phyloP scores from a whole-genome alignment of 1,284 basidiomycete genomes.

The Cryptococcus sp. region DNA sequence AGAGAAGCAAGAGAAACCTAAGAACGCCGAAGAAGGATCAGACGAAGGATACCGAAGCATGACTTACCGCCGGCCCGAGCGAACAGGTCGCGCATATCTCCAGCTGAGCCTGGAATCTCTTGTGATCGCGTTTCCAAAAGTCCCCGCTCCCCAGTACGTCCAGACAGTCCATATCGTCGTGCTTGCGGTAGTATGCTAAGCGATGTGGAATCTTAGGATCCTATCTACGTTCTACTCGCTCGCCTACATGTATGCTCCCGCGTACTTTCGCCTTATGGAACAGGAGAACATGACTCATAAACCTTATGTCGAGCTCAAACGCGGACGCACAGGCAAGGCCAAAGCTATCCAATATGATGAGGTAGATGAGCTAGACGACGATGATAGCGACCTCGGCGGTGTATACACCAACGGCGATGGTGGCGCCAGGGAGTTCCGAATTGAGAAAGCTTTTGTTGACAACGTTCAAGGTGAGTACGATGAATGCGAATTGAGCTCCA shows the following conservation, averaged over 20 bases:
- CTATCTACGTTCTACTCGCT: slow-evolving; percentile 12
- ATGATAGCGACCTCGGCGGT: slow-evolving; percentile 12
- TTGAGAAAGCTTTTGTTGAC: slow-evolving; percentile 58
- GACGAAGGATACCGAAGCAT: slow-evolving; percentile 19
- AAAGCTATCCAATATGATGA: slow-evolving; percentile 9
- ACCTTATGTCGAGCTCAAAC: slow-evolving; percentile 36
- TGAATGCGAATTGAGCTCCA: no score
- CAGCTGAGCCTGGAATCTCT: slow-evolving; percentile 20
- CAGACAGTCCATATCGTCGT: not conserved
- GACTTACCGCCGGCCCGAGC: slow-evolving; percentile 25
- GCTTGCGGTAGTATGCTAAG: not conserved
- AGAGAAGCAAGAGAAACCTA: slow-evolving; percentile 5
- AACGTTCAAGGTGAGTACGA: slow-evolving; percentile 41
- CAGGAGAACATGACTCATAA: slow-evolving; percentile 18
- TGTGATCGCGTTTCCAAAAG: slow-evolving; percentile 26
- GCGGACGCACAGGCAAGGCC: slow-evolving; percentile 15
- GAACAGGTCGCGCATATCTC: slow-evolving; percentile 27
- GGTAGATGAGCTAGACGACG: not conserved
- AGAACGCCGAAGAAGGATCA: slow-evolving; percentile 13
- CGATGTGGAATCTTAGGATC: slow-evolving; percentile 24
- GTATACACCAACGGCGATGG: slow-evolving; percentile 18
- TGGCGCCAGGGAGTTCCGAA: slow-evolving; percentile 57
- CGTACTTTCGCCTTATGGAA: slow-evolving; percentile 29
- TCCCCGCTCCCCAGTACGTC: slow-evolving; percentile 34
- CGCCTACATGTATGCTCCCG: slow-evolving; percentile 28